These are phyloP conservation scores for Roridomyces roridus DNA, from an alignment of 768 basidiomycete genomes.

Conservation along the genomic window DNA sequence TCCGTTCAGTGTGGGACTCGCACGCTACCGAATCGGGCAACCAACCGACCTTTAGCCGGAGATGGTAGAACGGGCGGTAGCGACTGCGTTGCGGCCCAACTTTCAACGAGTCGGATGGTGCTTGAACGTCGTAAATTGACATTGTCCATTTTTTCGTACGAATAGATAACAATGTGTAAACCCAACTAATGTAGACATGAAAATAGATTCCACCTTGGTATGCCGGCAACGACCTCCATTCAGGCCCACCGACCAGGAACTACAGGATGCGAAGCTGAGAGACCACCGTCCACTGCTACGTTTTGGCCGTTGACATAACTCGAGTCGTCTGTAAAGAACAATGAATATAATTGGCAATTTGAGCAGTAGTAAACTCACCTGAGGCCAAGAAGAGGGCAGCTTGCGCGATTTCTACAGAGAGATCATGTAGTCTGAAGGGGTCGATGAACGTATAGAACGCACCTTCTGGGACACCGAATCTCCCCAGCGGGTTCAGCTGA, in stretches of 20 bases:
- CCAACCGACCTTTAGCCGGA: neutral
- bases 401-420: constrained; percentile 78
- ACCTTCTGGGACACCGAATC: constrained; percentile 87
- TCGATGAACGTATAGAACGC: constrained; percentile 22
- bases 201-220: too few relatives aligned
- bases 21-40: neutral
- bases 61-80: too few relatives aligned
- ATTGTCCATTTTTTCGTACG: too few relatives aligned
- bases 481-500: constrained; percentile 81
- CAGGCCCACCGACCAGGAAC: constrained; percentile 77
- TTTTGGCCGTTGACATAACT: constrained; percentile 94
- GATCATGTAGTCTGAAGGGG: constrained; percentile 10
- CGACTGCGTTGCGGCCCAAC: too few relatives aligned
- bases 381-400: constrained; percentile 87
- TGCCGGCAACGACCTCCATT: constrained; percentile 2
- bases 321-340: constrained; percentile 66
- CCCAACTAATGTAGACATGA: too few relatives aligned
- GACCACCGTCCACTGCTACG: constrained; percentile 85
- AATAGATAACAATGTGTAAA: too few relatives aligned
- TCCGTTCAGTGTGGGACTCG: neutral
- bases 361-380: constrained; percentile 54
- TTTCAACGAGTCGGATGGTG: too few relatives aligned
- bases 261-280: constrained; percentile 81
- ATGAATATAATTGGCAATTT: constrained; percentile 1
- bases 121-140: too few relatives aligned